Evolutionary conservation across 2,329 filamentous ascomycete species (phyloP), one percentile per base, ranked within the genome.

Genomic region (Cordyceps tenuipes): DNA sequence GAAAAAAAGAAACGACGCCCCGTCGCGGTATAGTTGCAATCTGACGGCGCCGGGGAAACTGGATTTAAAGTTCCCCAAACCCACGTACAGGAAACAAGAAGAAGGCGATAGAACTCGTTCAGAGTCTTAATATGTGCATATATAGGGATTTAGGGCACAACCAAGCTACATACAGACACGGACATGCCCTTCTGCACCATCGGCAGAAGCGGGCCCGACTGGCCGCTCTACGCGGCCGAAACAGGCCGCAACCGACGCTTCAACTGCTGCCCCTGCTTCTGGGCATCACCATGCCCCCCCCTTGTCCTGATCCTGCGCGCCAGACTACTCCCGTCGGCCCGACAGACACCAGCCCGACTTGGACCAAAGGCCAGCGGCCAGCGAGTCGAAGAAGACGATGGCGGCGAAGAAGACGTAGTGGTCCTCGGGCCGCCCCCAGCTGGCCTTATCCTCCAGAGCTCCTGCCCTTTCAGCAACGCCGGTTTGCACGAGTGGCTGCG

Each of bases 321-420:
- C n/a, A 48, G n/a, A 19, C 29, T 19, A 23, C 2, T 47, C 23
- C 41, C 19, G 19, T 2, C 8, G 9, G 3, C 46, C 29, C 9
- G 9, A 6, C 26, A 6, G 41, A 8, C n/a, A 1, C 36, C 39
- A 8, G n/a, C 10, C 26, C 23, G 57, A 63, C 29, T 70, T 66
- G 48, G 64, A 64, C 73, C 72, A 75, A 61, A 71, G 39, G 34
- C 64, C 63, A 56, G 66, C 67, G 50, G 75, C 64, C 63, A 71
- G 64, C 58, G 72, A 74, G 63, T 75, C 72, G 29, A 60, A 58
- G n/a, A 73, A 62, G 41, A 74, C 67, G 26, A 69, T 70, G 48
- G 67, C 67, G 44, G 76, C 70, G 68, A 76, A 76, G 41, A 73
- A 71, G 46, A 74, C 66, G 50, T 72, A 64, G 62, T 76, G 73